Evolutionary conservation across 257 asterid genomes (phyloP).

Genomic region (Solanum microdontum): DNA sequence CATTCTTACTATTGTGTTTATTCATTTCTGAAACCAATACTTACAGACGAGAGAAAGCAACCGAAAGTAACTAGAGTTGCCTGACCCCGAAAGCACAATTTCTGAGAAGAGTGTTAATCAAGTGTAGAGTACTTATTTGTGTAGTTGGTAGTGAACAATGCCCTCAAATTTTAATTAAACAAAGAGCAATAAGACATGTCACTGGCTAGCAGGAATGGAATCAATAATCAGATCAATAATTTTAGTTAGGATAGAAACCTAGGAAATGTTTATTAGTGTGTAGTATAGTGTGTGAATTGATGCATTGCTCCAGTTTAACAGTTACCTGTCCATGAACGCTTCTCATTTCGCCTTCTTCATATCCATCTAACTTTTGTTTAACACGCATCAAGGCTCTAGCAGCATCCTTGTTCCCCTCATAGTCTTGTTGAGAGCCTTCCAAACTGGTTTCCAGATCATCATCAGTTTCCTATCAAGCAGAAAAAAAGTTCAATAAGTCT

Average conservation of each 20-base stretch:
- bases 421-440: conserved; percentile 61
- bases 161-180: neutral
- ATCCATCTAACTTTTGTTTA: conserved; percentile 97
- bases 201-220: neutral
- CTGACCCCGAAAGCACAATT: neutral
- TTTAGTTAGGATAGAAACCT: neutral
- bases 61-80: neutral
- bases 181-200: neutral
- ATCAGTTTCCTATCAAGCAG: conserved; percentile 48
- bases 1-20: neutral
- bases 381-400: conserved; percentile 97
- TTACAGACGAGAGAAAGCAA: neutral
- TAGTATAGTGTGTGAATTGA: neutral
- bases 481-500: neutral
- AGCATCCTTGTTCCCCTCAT: conserved; percentile 94
- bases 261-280: neutral
- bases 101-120: neutral
- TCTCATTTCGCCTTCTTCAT: conserved; percentile 97
- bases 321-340: conserved; percentile 90
- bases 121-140: neutral
- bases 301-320: neutral
- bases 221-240: neutral
- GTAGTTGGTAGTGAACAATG: neutral
- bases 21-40: neutral
- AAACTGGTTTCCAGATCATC: conserved; percentile 60